Evolutionary conservation across 768 basidiomycete species (phyloP), one percentile per base, ranked within the genome.

Genomic region (Pisolithus marmoratus): DNA sequence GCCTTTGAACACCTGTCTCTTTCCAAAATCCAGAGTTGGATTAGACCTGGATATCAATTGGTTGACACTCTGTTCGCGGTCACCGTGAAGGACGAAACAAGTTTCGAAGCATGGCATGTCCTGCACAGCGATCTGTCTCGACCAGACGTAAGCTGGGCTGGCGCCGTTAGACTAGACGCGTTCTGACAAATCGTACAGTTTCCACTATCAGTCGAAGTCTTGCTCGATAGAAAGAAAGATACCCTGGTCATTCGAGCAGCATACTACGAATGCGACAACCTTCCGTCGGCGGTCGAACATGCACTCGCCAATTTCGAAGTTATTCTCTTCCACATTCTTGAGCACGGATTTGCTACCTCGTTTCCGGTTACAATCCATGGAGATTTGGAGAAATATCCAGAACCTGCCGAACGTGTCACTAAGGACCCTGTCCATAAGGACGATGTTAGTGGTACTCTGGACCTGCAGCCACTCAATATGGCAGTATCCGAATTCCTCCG

Each of bases 21-120:
- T n/a, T 59, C 62, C 42, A 58, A 55, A 3, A 60, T 69, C 17
- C 67, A 70, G 50, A 59, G 58, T 24, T 70, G 65, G 68, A 51
- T 70, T 38, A 51, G 58, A 11, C 62, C 60, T 12, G 58, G 55
- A 11, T 52, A 46, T 7, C 44, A 52, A 8, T 53, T 70, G 20
- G 64, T 69, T 40, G 68, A 69, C 37, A 61, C 64, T 26, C 40
- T 70, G 34, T 70, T 69, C 46, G 68, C 65, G 1, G 59, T 69
- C 29, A 63, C 51, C 5, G n/a, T 57, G 41, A 58, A 63, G 49
- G 62, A 70, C 24, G 50, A 55, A 9, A 55, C 42, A n/a, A 44
- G 27, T 14, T 60, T 54, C 51, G 43, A 53, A 3, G 22, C 57
- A 14, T 68, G 65, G 63, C 53, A 60, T 8, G 43, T 70, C 17